These are phyloP conservation scores for Thelonectria olida DNA, from an alignment of 2,329 filamentous ascomycete genomes.

Conservation along the genomic window DNA sequence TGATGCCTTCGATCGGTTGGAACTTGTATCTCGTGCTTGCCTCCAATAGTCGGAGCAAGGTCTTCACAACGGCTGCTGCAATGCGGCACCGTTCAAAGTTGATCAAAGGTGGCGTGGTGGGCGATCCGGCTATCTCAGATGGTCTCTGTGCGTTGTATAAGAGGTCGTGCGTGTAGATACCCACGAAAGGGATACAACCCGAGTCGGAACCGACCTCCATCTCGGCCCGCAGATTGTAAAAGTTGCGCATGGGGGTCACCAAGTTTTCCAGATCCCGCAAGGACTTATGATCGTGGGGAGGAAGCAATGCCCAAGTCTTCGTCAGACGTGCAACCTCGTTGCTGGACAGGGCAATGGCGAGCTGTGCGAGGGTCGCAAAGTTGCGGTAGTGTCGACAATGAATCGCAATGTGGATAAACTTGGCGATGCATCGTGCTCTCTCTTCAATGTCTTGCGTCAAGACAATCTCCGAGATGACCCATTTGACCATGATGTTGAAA, in stretches of 20 bases:
- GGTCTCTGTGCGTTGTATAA: slow-evolving; percentile 84
- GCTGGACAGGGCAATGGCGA: slow-evolving; percentile 79
- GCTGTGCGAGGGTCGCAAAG: slow-evolving; percentile 84
- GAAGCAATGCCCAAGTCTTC: slow-evolving; percentile 77
- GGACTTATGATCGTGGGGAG: slow-evolving; percentile 70
- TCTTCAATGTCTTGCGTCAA: slow-evolving; percentile 78
- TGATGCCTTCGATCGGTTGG: slow-evolving; percentile 77
- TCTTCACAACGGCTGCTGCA: slow-evolving; percentile 81
- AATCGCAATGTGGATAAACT: slow-evolving; percentile 82
- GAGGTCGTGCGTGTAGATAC: slow-evolving; percentile 84
- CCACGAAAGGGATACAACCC: slow-evolving; percentile 86
- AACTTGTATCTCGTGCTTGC: slow-evolving; percentile 80
- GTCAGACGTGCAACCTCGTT: slow-evolving; percentile 75
- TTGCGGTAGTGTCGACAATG: slow-evolving; percentile 82
- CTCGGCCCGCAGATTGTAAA: slow-evolving; percentile 78
- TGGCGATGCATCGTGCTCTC: slow-evolving; percentile 79
- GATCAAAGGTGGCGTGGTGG: slow-evolving; percentile 73
- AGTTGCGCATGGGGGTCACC: slow-evolving; percentile 81
- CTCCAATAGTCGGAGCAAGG: slow-evolving; percentile 79
- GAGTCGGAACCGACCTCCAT: slow-evolving; percentile 77
- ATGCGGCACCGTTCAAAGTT: slow-evolving; percentile 87
- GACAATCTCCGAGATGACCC: slow-evolving; percentile 82
- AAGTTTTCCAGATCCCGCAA: slow-evolving; percentile 76
- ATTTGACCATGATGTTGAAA: slow-evolving; percentile 90
- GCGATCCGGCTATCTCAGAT: slow-evolving; percentile 75